Conservation (phyloP, 257 asterid genomes). For the Prunella vulgaris region DNA sequence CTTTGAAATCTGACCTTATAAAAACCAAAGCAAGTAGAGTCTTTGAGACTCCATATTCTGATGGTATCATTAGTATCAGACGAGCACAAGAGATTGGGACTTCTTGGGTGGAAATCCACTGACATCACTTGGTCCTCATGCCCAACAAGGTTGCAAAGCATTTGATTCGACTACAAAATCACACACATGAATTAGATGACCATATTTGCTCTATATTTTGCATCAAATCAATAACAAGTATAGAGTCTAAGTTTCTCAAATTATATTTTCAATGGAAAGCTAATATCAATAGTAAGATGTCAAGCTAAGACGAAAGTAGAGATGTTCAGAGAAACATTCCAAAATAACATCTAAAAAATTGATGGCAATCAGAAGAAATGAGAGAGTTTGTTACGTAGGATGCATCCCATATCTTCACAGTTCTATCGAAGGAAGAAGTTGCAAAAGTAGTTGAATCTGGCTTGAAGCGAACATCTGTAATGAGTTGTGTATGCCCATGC, state of each 20-base stretch:
- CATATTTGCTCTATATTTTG: background rate
- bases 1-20: conserved; percentile 38
- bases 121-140: conserved; percentile 42
- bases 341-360: too few relatives aligned
- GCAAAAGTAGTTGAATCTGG: conserved; percentile 40
- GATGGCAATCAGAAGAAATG: too few relatives aligned
- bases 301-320: background rate
- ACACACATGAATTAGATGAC: background rate
- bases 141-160: conserved; percentile 29
- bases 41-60: conserved; percentile 34
- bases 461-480: conserved; percentile 44
- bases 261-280: background rate
- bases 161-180: conserved; percentile 26
- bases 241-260: background rate
- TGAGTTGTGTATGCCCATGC: conserved; percentile 29
- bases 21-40: conserved; percentile 22
- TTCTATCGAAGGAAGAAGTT: conserved; percentile 47
- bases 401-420: conserved; percentile 44
- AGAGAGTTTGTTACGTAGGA: too few relatives aligned
- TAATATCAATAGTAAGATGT: background rate
- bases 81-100: conserved; percentile 32
- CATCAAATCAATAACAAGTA: background rate
- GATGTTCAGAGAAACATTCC: too few relatives aligned
- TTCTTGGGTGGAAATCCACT: conserved; percentile 42
- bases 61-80: conserved; percentile 38